Evolutionary conservation across 495 filamentous ascomycete genomes (phyloP), one percentile per base, ranked within the genome.

Genomic region (Penicillium salamii): DNA sequence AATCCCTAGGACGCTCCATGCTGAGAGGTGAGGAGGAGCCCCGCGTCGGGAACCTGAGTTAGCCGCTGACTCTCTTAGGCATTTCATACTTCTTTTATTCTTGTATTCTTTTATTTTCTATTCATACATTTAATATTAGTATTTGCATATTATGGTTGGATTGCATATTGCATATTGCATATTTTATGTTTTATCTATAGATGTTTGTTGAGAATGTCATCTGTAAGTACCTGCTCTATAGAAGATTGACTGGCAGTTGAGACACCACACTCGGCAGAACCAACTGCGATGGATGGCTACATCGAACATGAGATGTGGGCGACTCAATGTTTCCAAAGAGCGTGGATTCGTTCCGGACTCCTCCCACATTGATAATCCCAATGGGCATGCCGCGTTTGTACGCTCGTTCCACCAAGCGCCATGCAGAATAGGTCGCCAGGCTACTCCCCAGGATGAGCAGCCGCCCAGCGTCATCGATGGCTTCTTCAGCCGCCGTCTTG

Each of bases 371-470:
- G 45, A 95, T 71, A 41, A 95, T 82, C 0, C 81, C 92, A 62
- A 97, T 85, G 3, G 90, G 86, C 83, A 91, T 91, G 7, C 85
- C 86, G 54, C 79, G 74, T 54, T 90, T 86, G 50, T 85, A 86
- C 7, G 92, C 92, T 48, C 84, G 72, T 75, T 88, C 91, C 7
- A 86, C 90, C 31, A 98, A 63, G 52, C 92, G 77, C 89, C 90
- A 98, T 1, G 93, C 93, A 6, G 90, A 96, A 65, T 91, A 97
- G 0, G 93, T 97, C 7, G 93, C 93, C 39, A 98, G 74, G 57
- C 88, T 95, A 33, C 86, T 96, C 7, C 91, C 93, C 12, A 97
- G 62, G 13, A 97, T 79, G 23, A 98, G 74, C 18, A 98, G 64
- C 24, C 79, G 74, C 13, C 80, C 81, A 7, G 91, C 85, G 42